Percentiles rank a stretch among this genome's conserved stretches.
Evolutionary conservation across 768 basidiomycete genomes (phyloP).

Genomic region (Russula brevipes): DNA sequence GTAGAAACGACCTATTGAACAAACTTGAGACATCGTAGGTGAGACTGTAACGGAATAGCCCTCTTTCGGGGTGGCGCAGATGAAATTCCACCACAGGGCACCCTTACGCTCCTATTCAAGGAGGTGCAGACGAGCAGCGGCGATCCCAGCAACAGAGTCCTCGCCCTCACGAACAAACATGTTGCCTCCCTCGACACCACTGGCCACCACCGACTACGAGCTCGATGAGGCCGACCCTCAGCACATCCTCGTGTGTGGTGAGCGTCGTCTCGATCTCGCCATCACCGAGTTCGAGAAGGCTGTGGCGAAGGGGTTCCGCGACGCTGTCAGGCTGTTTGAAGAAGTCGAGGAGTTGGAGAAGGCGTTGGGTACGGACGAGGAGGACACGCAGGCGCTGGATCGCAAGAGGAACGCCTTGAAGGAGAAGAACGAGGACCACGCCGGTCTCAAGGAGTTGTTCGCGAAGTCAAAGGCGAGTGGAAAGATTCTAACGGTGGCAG

Average conservation of each 20-base stretch:
- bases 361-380: not conserved
- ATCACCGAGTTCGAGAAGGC: conserved; percentile 13
- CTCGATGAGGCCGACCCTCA: conserved; percentile 23
- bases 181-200: conserved; percentile 26
- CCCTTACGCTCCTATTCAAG: conserved; percentile 32
- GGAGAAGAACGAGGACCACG: conserved; percentile 19
- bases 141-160: conserved; percentile 27
- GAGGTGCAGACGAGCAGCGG: conserved; percentile 30
- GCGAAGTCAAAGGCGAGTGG: conserved; percentile 20
- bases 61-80: too few species aligned
- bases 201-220: conserved; percentile 28
- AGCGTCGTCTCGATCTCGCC: conserved; percentile 19
- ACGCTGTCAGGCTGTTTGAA: conserved; percentile 4
- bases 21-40: too few species aligned
- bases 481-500: conserved; percentile 17
- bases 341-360: not conserved
- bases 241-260: conserved; percentile 26
- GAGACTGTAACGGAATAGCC: too few species aligned
- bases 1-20: too few species aligned
- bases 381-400: not conserved
- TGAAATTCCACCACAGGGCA: too few species aligned
- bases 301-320: conserved; percentile 16
- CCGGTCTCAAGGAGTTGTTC: conserved; percentile 20
- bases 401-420: conserved; percentile 7
- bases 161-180: conserved; percentile 28